Base-by-base conservation (phyloP, 169 alveolate genomes). In the Sarcocystis neurona region DNA sequence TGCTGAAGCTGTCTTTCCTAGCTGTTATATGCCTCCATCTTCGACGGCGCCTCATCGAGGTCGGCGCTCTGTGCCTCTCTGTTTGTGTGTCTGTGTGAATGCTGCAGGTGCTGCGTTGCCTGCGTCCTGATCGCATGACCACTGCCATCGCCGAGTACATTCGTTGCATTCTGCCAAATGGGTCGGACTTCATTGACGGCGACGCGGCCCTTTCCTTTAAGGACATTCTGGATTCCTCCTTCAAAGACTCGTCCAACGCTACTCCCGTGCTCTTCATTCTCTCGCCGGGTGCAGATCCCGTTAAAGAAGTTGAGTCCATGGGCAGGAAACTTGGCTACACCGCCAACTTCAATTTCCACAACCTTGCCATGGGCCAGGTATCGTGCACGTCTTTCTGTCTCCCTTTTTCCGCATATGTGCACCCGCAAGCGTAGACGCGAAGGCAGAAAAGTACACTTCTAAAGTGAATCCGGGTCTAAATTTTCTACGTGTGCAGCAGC, bases 51-150 rank as follows among this genome's bases (percentile, higher is more conserved):
- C n/a, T n/a, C n/a, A n/a, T n/a, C n/a, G n/a, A n/a, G n/a, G n/a
- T n/a, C n/a, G n/a, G n/a, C n/a, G n/a, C n/a, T n/a, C n/a, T n/a
- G n/a, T n/a, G n/a, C n/a, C n/a, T n/a, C n/a, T n/a, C n/a, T n/a
- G n/a, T n/a, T n/a, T n/a, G n/a, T n/a, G n/a, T n/a, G n/a, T n/a
- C n/a, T 53, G 10, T 53, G 63, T 53, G 10, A 53, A 12, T 10
- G 3, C 23, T 46, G 10, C 89, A 84, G 88, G 98, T 97, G 50
- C 92, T 98, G 50, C 95, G 99, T 85, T 97, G 98, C 74, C 92
- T 97, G 78, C 94, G 99, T 78, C 99, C 99, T 0, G 99, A 98
- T 87, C 95, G 99, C 85, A 95, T 97, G 87, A 97, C 98, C 74
- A 94, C 94, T 60, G 98, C 99, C 50, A 89, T 97, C 68, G 97